These are phyloP conservation scores for Coemansia furcata DNA, from an alignment of 192 early-diverging fungal species.

Conservation along the genomic window DNA sequence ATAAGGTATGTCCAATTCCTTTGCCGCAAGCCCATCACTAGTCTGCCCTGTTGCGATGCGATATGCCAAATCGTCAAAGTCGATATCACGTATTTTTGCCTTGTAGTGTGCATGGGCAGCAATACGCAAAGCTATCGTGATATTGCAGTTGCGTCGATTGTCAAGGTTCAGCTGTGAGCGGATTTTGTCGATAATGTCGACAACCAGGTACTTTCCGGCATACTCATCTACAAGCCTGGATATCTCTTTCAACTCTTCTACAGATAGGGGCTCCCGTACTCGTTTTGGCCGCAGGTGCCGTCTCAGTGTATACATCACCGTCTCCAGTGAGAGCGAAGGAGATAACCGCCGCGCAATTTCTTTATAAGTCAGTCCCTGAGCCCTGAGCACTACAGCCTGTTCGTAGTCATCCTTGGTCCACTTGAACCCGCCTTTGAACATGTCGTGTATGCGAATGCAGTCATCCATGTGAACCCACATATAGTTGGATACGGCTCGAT, in stretches of 20 bases:
- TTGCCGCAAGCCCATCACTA: not conserved
- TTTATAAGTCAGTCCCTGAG: constrained; percentile 2
- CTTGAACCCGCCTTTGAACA: constrained; percentile 4
- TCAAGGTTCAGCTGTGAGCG: not conserved
- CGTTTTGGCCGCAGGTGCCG: not conserved
- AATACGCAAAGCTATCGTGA: not conserved
- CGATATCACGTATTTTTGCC: not conserved
- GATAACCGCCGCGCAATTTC: constrained; percentile 8
- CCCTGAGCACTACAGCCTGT: not conserved
- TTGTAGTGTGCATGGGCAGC: not conserved
- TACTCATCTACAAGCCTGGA: not conserved
- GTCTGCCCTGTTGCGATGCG: not conserved
- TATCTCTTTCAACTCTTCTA: not conserved
- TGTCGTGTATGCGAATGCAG: constrained; percentile 3
- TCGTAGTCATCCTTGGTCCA: constrained; percentile 2
- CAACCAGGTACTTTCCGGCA: not conserved
- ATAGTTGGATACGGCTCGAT: constrained; percentile 19
- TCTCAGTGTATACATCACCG: rapidly evolving
- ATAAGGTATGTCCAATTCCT: not conserved
- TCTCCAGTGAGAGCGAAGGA: not conserved
- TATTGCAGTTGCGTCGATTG: not conserved
- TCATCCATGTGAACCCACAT: constrained; percentile 17
- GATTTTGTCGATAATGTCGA: not conserved
- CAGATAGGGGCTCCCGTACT: not conserved
- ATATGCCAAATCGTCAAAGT: not conserved